Percentiles rank a stretch among this genome's conserved stretches.
Evolutionary conservation across 1,139 yeast species (phyloP).

Genomic region (Pichia sp.): DNA sequence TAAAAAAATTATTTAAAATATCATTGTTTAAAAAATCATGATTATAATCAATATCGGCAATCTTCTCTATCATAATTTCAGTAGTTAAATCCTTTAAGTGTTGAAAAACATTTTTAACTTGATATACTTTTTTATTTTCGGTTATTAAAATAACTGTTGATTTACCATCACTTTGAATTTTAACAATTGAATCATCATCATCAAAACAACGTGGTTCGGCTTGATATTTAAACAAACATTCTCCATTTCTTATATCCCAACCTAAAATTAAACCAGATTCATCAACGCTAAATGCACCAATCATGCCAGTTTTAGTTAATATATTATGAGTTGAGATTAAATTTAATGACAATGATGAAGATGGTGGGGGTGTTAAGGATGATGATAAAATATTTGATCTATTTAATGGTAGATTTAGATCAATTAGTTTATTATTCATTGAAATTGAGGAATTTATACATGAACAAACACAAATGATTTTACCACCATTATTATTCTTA

Average conservation of each 20-base stretch:
- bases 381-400: neutral
- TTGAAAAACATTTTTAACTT: conserved; percentile 17
- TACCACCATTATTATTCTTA: conserved; percentile 26
- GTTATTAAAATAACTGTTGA: conserved; percentile 19
- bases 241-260: conserved; percentile 29
- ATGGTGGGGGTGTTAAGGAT: neutral
- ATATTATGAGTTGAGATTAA: conserved; percentile 12
- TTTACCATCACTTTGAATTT: conserved; percentile 26
- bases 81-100: conserved; percentile 5
- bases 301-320: conserved; percentile 23
- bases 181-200: conserved; percentile 14
- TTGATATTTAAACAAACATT: conserved; percentile 6
- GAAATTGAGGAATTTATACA: conserved; percentile 8
- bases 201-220: neutral
- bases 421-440: neutral
- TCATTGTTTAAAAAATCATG: neutral
- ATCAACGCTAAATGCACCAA: conserved; percentile 37
- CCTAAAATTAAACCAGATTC: conserved; percentile 34
- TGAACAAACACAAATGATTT: conserved; percentile 34
- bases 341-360: neutral
- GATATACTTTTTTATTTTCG: conserved; percentile 19
- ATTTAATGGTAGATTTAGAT: neutral
- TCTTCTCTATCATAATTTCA: conserved; percentile 6
- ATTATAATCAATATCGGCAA: conserved; percentile 9
- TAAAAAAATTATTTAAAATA: conserved; percentile 23